These are phyloP conservation scores for Biscogniauxia marginata DNA, from an alignment of 2,329 filamentous ascomycete species.

Conservation along the genomic window DNA sequence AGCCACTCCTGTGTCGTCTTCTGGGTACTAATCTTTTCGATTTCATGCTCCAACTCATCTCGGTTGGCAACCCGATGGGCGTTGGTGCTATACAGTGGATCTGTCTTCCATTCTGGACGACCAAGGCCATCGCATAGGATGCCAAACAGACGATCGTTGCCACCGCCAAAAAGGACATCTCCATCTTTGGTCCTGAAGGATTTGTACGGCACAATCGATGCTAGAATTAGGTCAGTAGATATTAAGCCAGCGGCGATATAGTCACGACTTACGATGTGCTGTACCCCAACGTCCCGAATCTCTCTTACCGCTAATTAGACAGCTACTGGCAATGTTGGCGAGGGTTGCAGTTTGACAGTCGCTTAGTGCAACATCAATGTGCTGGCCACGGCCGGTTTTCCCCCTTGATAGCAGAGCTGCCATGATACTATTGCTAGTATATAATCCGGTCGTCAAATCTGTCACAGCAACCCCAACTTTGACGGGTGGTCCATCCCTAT, in stretches of 20 bases:
- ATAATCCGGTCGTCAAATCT: conserved; percentile 90
- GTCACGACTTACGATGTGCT: conserved; percentile 69
- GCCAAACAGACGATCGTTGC: conserved; percentile 69
- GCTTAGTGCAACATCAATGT: conserved; percentile 86
- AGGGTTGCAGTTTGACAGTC: conserved; percentile 95
- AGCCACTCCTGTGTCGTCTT: conserved; percentile 90
- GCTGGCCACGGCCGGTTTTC: conserved; percentile 78
- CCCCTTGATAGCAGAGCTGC: conserved; percentile 78
- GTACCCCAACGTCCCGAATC: conserved; percentile 94
- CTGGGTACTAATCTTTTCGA: conserved; percentile 70
- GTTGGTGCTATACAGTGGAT: conserved; percentile 61
- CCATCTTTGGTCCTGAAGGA: conserved; percentile 75
- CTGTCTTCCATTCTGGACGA: conserved; percentile 57
- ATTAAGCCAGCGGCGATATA: neutral
- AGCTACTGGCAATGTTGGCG: conserved; percentile 93
- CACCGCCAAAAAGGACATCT: conserved; percentile 68
- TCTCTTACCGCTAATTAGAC: conserved; percentile 80
- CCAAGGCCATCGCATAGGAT: conserved; percentile 61
- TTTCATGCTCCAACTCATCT: conserved; percentile 71
- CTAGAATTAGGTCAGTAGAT: conserved; percentile 41
- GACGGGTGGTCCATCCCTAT: conserved; percentile 82
- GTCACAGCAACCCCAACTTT: conserved; percentile 98
- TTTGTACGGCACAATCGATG: conserved; percentile 95
- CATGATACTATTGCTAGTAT: conserved; percentile 94
- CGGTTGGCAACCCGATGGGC: conserved; percentile 67